phyloP scores from a whole-genome alignment of 164 flowering plant genomes.

The Nelumbo lutea region DNA sequence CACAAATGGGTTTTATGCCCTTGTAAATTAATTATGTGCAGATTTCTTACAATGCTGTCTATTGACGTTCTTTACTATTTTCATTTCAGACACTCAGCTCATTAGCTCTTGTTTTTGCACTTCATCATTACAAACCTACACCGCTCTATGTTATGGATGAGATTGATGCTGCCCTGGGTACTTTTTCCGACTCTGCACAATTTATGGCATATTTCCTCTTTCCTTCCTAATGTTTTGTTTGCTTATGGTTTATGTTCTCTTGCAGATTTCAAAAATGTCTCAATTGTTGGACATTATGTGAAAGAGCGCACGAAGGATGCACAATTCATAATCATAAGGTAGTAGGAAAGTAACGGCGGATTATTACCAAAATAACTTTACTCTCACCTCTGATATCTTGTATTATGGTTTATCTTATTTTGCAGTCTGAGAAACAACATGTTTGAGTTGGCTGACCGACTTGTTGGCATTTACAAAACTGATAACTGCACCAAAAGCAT shows the following conservation, averaged over 20 bases:
- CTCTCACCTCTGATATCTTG: background rate
- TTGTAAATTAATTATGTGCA: background rate
- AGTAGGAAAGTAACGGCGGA: background rate
- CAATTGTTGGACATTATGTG: conserved; percentile 97
- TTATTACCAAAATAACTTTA: background rate
- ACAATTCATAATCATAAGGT: conserved; percentile 95
- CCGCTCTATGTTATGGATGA: conserved; percentile 99
- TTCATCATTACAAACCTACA: conserved; percentile 98
- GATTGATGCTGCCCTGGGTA: conserved; percentile 99
- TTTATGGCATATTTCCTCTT: background rate
- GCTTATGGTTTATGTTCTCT: conserved; percentile 3
- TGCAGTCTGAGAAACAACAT: conserved; percentile 94
- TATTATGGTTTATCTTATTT: background rate
- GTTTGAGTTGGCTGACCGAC: conserved; percentile 97
- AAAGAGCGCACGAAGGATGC: conserved; percentile 98
- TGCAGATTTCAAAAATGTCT: conserved; percentile 95
- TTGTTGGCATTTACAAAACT: conserved; percentile 94
- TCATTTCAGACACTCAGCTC: conserved; percentile 98
- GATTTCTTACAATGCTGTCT: background rate
- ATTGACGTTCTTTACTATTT: conserved; percentile 10
- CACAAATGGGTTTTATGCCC: no score
- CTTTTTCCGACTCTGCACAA: background rate
- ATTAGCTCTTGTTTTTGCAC: conserved; percentile 93
- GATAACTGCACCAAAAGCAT: conserved; percentile 98
- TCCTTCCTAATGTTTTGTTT: background rate